Base-by-base conservation (phyloP, 1,284 basidiomycete genomes). In the Takashimella tepidaria region DNA sequence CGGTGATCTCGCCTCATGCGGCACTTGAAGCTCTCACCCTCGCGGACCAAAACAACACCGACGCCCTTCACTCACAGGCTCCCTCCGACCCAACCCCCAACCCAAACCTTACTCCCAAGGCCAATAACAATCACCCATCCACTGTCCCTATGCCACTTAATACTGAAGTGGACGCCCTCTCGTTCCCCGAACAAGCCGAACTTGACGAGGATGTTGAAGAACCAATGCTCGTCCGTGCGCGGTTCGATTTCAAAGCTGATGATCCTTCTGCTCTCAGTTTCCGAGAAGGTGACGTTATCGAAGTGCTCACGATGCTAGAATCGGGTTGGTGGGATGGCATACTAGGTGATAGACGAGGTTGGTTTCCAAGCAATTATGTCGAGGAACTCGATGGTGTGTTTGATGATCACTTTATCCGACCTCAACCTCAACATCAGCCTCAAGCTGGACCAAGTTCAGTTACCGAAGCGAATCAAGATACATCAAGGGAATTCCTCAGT, bases 271-370 rank as follows among this genome's bases (percentile, higher is more conserved):
- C 92, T 0, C 83, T 98, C 45, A 89, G 88, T 12, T 98, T 98
- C 72, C 80, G 74, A 55, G 84, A 83, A 62, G 87, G 87, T 60
- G 92, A 96, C 68, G 82, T 98, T 60, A 96, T 98, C 65, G 92
- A 98, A 74, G 91, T 98, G 51, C 81, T 96, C 49, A 91, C 88
- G 5, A 86, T 87, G 69, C 83, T 97, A 51, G 88, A 90, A 47
- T 89, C 87, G 4, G 95, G 95, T 16, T 99, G 95, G 95, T 99
- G 95, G 95, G 96, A 98, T 75, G 95, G 96, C 6, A 79, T 98
- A 57, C 79, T 97, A 27, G 85, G 86, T 51, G 85, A 87, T 52
- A 85, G 88, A 71, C 84, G 95, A 49, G 95, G 95, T 45, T 98
- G 95, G 95, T 97, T 98, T 75, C 95, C 95, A 12, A 92, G 88